Percentiles rank a stretch among this genome's conserved stretches.
phyloP scores from a whole-genome alignment of 257 asterid genomes.

The Scutellaria minor region DNA sequence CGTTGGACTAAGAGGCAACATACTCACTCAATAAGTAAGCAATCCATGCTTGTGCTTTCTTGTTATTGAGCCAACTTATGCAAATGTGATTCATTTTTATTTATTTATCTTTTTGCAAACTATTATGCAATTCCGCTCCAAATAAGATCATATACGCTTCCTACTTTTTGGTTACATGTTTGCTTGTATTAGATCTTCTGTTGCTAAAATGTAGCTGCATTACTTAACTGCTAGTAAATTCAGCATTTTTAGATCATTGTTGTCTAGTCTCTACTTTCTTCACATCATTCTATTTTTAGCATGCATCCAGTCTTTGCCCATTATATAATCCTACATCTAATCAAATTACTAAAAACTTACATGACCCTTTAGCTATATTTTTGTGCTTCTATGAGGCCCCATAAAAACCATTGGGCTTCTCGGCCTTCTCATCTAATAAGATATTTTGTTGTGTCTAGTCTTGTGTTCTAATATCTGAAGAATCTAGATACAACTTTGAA shows the following conservation, averaged over 20 bases:
- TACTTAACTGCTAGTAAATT: neutral
- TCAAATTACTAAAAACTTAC: neutral
- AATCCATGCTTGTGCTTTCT: slow-evolving; percentile 13
- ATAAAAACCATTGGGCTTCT: neutral
- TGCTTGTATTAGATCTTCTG: slow-evolving; percentile 7
- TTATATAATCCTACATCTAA: neutral
- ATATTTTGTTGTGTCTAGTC: neutral
- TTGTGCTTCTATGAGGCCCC: neutral
- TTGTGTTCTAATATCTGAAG: neutral
- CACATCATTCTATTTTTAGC: neutral
- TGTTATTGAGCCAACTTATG: neutral
- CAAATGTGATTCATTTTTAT: neutral
- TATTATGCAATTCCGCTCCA: slow-evolving; percentile 8
- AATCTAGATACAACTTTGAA: neutral
- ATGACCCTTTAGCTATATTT: neutral
- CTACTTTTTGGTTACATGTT: neutral
- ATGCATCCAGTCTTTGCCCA: neutral
- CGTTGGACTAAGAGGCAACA: slow-evolving; percentile 68
- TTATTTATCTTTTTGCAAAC: neutral
- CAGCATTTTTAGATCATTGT: slow-evolving; percentile 11
- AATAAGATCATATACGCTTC: neutral
- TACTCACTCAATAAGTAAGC: slow-evolving; percentile 55
- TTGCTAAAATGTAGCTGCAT: neutral
- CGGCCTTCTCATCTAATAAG: slow-evolving; percentile 5
- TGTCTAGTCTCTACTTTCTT: neutral